These are phyloP conservation scores for Hebeloma cylindrosporum DNA, from an alignment of 768 basidiomycete genomes.

Conservation along the genomic window DNA sequence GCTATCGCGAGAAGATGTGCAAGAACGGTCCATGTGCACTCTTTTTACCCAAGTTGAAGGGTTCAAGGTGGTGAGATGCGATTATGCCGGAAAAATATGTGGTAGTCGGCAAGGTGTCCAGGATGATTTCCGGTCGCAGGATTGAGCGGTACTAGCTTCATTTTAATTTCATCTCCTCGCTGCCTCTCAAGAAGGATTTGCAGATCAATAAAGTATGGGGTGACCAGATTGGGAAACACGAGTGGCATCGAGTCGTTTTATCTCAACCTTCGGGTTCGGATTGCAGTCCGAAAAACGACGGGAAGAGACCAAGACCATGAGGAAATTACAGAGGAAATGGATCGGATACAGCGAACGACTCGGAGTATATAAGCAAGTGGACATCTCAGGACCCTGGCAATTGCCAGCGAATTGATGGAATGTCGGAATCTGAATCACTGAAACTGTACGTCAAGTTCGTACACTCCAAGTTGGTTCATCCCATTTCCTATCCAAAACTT, in stretches of 20 bases:
- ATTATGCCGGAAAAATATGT: constrained; percentile 17
- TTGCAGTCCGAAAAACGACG: constrained; percentile 2
- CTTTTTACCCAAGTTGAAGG: constrained; percentile 5
- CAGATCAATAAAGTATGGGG: constrained; percentile 13
- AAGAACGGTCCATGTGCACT: constrained; percentile 13
- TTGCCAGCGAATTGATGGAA: too few relatives aligned
- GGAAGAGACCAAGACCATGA: constrained; percentile 1
- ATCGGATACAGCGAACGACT: constrained; percentile 3
- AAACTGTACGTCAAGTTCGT: too few relatives aligned
- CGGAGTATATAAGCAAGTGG: not conserved
- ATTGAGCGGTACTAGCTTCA: not conserved
- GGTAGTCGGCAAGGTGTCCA: constrained; percentile 8
- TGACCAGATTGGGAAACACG: constrained; percentile 3
- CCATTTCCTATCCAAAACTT: too few relatives aligned
- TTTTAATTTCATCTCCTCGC: not conserved
- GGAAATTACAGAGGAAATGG: constrained; percentile 6
- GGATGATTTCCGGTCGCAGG: constrained; percentile 13
- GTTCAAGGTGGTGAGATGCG: constrained; percentile 6
- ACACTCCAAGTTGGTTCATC: too few relatives aligned
- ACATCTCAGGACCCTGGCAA: constrained; percentile 5
- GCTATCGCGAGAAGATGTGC: constrained; percentile 15
- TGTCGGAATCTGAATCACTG: too few relatives aligned
- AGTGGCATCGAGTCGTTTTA: constrained; percentile 7
- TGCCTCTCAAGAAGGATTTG: not conserved
- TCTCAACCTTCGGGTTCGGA: constrained; percentile 9